Percentiles rank a stretch among this genome's conserved stretches.
Evolutionary conservation across 345 rosid genomes (phyloP).

Genomic region (Gossypium longicalyx): DNA sequence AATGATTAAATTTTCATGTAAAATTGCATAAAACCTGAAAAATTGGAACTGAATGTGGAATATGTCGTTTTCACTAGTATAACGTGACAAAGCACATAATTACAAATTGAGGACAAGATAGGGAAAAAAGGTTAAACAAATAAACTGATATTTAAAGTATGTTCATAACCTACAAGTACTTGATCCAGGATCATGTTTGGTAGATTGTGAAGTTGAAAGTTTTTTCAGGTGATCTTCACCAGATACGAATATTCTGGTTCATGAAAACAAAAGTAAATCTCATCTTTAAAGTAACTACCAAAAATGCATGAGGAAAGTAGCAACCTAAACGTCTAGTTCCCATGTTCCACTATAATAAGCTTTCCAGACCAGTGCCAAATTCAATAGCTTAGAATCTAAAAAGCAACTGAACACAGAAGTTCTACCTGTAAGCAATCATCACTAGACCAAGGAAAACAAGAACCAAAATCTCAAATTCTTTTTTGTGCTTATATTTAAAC

Average conservation of each 20-base stretch:
- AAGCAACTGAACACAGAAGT: not conserved
- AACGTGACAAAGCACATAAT: not conserved
- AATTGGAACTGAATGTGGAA: not conserved
- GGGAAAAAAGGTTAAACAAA: not conserved
- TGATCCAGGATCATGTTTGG: not conserved
- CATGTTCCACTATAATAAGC: not conserved
- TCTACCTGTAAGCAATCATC: not conserved
- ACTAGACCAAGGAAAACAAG: not conserved
- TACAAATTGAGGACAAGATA: not conserved
- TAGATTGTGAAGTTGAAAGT: not conserved
- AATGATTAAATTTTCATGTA: not conserved
- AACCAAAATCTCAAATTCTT: not conserved
- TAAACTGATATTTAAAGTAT: not conserved
- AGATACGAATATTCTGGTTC: not conserved
- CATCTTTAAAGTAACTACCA: not conserved
- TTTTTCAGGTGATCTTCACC: not conserved
- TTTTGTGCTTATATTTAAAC: not conserved
- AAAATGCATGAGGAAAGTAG: not conserved
- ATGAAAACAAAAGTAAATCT: not conserved
- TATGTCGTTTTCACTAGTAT: not conserved
- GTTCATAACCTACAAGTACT: not conserved
- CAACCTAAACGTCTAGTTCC: not conserved
- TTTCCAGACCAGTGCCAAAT: not conserved
- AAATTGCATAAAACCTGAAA: not conserved
- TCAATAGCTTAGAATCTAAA: not conserved